Percentiles rank a stretch among this genome's conserved stretches.
Evolutionary conservation across 106 monocot species (phyloP).

Genomic region (Dendrobium catenatum): DNA sequence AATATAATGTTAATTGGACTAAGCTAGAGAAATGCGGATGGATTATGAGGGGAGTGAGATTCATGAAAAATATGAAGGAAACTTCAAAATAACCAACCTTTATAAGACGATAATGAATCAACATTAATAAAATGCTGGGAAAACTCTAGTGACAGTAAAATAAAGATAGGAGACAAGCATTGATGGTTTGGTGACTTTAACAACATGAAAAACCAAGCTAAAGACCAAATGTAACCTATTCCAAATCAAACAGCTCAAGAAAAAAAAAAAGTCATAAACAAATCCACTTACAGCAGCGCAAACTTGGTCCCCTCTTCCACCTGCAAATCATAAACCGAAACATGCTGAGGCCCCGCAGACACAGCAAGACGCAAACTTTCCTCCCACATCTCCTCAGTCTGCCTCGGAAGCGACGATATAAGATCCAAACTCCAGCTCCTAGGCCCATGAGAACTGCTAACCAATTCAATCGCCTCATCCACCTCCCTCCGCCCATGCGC

Average conservation of each 20-base stretch:
- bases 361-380: constrained; percentile 54
- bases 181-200: not conserved
- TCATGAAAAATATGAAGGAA: not conserved
- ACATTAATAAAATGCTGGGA: not conserved
- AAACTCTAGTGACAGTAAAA: not conserved
- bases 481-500: constrained; percentile 77
- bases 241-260: not conserved
- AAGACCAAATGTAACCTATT: not conserved
- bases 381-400: constrained; percentile 80
- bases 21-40: not conserved
- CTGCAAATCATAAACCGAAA: constrained; percentile 93
- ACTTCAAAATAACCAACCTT: not conserved
- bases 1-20: not conserved
- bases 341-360: constrained; percentile 49
- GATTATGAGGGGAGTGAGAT: not conserved
- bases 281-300: constrained; percentile 54
- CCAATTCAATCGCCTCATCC: constrained; percentile 61
- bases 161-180: not conserved
- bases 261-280: not conserved
- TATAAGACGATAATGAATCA: not conserved
- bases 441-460: constrained; percentile 26
- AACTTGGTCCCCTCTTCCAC: constrained; percentile 99
- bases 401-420: constrained; percentile 76
- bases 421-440: constrained; percentile 94
- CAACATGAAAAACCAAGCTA: not conserved